Base-by-base conservation (phyloP, 768 basidiomycete species). In the Suillus lakei region DNA sequence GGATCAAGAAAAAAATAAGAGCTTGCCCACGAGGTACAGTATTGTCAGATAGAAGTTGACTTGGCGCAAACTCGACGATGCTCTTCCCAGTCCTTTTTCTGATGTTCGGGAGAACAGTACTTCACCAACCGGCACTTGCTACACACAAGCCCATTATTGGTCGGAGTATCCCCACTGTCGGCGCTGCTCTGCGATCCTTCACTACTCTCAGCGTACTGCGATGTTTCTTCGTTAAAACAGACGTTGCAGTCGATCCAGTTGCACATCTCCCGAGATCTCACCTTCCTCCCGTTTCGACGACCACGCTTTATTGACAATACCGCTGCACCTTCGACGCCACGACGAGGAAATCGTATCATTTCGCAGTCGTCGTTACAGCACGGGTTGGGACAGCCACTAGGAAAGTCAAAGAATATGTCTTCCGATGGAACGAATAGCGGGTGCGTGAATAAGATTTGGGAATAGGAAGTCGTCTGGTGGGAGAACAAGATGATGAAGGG, bases 301-400 rank as follows among this genome's bases (percentile, higher is more conserved):
- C 86, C 85, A n/a, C 85, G 82, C 68, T 85, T 87, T 71, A 91
- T 82, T 48, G 88, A 82, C 41, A 92, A 81, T 48, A 92, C 80
- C 4, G 83, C 83, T 6, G 91, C 91, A 3, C 79, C 81, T 63
- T 88, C 86, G 26, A 85, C 70, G 2, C 91, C 91, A 63, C 83
- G 80, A 63, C 91, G 80, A 3, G 91, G 91, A 68, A 92, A 92
- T 59, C 91, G 87, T 70, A 92, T 88, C 85, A 92, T 90, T 77
- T 92, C 91, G 73, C 91, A 92, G 73, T 92, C 90, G 66, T 92
- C 91, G 39, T 85, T 89, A 74, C 91, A 92, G 71, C 87, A 90
- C 2, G 89, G 90, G 64, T 91, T 92, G 36, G 89, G 90, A 70
- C 91, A 92, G 18, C 91, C 91, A 12, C 87, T 91, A 7, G 91